Conservation (phyloP, 2,329 filamentous ascomycete genomes). For the Fusarium torulosum region DNA sequence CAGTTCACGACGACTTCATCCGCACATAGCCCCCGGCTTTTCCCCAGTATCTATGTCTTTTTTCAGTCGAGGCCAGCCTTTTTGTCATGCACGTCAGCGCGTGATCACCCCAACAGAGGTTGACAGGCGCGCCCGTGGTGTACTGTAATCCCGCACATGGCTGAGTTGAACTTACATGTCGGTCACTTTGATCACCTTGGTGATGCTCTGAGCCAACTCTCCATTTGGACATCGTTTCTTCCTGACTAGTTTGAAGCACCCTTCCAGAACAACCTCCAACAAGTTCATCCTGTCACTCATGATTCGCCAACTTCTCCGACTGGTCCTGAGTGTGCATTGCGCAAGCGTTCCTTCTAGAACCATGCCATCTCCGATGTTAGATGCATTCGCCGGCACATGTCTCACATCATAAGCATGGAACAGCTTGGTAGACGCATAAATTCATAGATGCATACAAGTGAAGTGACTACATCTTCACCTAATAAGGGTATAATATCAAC, state of each 20-base stretch:
- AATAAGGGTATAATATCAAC: constrained; percentile 51
- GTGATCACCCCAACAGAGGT: constrained; percentile 24
- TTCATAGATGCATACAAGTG: constrained; percentile 45
- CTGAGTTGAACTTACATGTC: constrained; percentile 14
- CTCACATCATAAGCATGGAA: constrained; percentile 19
- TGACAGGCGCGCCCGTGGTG: constrained; percentile 31
- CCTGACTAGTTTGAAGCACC: constrained; percentile 4
- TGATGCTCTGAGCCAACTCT: neutral
- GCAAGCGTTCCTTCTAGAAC: constrained; percentile 40
- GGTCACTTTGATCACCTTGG: constrained; percentile 17
- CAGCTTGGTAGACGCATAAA: constrained; percentile 42
- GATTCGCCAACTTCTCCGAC: constrained; percentile 22
- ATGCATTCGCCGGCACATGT: constrained; percentile 16
- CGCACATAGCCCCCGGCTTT: constrained; percentile 24
- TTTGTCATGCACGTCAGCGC: constrained; percentile 46
- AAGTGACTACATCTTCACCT: constrained; percentile 41
- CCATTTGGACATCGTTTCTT: constrained; percentile 6
- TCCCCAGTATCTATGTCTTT: constrained; percentile 32
- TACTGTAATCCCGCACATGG: constrained; percentile 22
- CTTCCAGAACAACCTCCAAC: constrained; percentile 12
- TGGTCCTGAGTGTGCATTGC: constrained; percentile 14
- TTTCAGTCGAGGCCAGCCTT: constrained; percentile 38
- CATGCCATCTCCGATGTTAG: constrained; percentile 22
- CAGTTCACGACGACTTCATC: constrained; percentile 43
- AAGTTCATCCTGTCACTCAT: constrained; percentile 18